Conservation (phyloP, 2,329 filamentous ascomycete genomes). For the Fusarium hostae region DNA sequence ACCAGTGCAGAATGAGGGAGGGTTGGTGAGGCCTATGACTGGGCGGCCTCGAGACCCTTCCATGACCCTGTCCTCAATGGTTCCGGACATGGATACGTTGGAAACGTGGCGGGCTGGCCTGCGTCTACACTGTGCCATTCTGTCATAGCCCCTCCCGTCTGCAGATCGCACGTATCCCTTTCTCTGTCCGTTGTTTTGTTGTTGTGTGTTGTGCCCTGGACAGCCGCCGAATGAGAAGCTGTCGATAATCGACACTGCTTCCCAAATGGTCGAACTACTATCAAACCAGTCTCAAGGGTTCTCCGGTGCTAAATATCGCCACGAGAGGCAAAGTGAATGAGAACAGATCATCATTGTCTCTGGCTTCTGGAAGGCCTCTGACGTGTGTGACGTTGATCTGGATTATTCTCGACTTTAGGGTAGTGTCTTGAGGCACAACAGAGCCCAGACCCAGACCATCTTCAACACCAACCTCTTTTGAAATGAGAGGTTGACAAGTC, state of each 20-base stretch:
- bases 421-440: slow-evolving; percentile 22
- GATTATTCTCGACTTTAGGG: slow-evolving; percentile 17
- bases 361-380: slow-evolving; percentile 31
- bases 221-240: slow-evolving; percentile 31
- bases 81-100: slow-evolving; percentile 38
- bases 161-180: slow-evolving; percentile 32
- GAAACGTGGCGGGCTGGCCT: slow-evolving; percentile 45
- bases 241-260: slow-evolving; percentile 24
- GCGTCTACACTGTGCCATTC: slow-evolving; percentile 34
- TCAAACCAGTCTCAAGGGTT: slow-evolving; percentile 10
- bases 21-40: slow-evolving; percentile 40
- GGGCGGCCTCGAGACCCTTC: slow-evolving; percentile 36
- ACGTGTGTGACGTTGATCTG: slow-evolving; percentile 2
- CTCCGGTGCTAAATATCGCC: slow-evolving; percentile 17
- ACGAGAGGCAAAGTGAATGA: slow-evolving; percentile 27
- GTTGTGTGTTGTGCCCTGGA: slow-evolving; percentile 20
- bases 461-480: slow-evolving; percentile 20
- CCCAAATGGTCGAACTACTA: slow-evolving; percentile 26
- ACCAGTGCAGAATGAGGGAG: slow-evolving; percentile 32
- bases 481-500: slow-evolving; percentile 24
- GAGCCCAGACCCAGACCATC: slow-evolving; percentile 18
- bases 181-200: slow-evolving; percentile 8
- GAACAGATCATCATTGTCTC: slow-evolving; percentile 14
- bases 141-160: slow-evolving; percentile 30
- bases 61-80: slow-evolving; percentile 20